These are phyloP conservation scores for Cubamyces sp. DNA, from an alignment of 768 basidiomycete genomes.

Conservation along the genomic window DNA sequence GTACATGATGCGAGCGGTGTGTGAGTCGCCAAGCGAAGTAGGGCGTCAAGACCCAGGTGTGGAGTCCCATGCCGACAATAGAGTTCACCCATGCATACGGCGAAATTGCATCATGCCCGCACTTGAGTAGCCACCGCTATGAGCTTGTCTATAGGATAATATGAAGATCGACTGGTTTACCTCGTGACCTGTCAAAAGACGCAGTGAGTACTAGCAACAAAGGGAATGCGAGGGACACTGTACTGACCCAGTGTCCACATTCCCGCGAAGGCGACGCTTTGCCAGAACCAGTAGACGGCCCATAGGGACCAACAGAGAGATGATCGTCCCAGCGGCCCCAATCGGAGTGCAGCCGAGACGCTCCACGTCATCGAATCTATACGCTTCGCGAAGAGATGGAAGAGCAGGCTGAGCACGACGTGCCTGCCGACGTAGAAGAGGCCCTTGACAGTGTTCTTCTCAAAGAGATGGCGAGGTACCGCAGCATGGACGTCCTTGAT, in stretches of 20 bases:
- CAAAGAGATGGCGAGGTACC: constrained; percentile 52
- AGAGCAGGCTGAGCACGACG: constrained; percentile 41
- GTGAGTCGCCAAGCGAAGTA: constrained; percentile 33
- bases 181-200: constrained; percentile 44
- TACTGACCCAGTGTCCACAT: constrained; percentile 32
- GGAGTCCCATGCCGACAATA: constrained; percentile 45
- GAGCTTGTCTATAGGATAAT: background rate
- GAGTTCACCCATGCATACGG: constrained; percentile 42
- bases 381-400: constrained; percentile 45
- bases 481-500: constrained; percentile 51
- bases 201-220: background rate
- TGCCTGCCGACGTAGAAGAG: constrained; percentile 49
- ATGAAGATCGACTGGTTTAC: constrained; percentile 24
- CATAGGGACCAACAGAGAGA: constrained; percentile 16
- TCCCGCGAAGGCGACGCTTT: constrained; percentile 30
- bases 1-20: constrained; percentile 33
- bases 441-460: constrained; percentile 48
- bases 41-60: constrained; percentile 40
- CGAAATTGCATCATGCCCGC: constrained; percentile 55
- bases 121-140: constrained; percentile 35
- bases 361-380: constrained; percentile 34
- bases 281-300: constrained; percentile 34
- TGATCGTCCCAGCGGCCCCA: background rate
- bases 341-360: background rate
- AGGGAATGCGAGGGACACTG: background rate